Conservation (phyloP, 805 yeast genomes). For the Kodamaea kaohsiungensis region DNA sequence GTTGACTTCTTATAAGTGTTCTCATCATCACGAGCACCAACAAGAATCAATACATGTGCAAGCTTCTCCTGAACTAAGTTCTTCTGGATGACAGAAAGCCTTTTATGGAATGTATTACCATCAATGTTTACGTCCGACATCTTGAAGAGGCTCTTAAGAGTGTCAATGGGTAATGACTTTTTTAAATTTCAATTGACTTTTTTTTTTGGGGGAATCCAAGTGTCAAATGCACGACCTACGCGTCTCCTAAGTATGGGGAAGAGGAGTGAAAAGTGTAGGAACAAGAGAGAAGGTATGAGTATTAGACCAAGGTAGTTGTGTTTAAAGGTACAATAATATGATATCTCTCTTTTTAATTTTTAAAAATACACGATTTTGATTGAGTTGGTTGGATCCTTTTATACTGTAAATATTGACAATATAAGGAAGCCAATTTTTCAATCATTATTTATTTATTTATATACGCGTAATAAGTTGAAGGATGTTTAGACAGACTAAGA, state of each 20-base stretch:
- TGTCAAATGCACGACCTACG: not conserved
- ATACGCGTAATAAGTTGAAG: constrained; percentile 1
- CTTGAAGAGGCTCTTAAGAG: constrained; percentile 3
- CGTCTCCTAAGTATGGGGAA: not conserved
- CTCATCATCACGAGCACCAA: constrained; percentile 85
- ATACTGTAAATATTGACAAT: not conserved
- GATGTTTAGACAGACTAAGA: constrained; percentile 75
- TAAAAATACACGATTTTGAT: not conserved
- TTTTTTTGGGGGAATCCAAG: not conserved
- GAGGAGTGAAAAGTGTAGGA: not conserved
- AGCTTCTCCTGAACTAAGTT: constrained; percentile 26
- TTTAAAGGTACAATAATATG: not conserved
- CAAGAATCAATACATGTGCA: constrained; percentile 53
- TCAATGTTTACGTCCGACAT: constrained; percentile 67
- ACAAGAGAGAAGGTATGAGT: not conserved
- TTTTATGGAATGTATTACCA: constrained; percentile 49
- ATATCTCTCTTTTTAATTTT: not conserved
- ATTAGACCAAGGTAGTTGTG: not conserved
- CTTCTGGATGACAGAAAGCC: constrained; percentile 46
- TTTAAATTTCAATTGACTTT: not conserved
- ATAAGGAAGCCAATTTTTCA: not conserved
- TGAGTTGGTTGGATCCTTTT: not conserved
- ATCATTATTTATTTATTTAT: not conserved
- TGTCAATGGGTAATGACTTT: not conserved
- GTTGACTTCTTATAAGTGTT: constrained; percentile 89